Percentiles rank a stretch among this genome's conserved stretches.
Evolutionary conservation across 1,284 basidiomycete genomes (phyloP).

Genomic region (Apiotrichum porosum): DNA sequence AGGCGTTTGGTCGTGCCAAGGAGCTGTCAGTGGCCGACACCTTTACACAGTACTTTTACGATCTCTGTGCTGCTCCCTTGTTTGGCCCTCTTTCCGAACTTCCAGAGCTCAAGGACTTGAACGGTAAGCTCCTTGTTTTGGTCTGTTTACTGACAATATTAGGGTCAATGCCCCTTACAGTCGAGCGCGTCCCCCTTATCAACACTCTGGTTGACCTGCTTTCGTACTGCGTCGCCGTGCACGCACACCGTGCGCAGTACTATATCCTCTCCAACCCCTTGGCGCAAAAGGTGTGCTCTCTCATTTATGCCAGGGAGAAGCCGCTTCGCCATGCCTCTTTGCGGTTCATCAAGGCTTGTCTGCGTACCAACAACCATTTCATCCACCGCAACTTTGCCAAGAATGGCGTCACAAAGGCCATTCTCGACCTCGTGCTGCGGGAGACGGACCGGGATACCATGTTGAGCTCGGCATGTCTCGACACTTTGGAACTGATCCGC

Average conservation of each 20-base stretch:
- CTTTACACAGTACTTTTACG: conserved; percentile 90
- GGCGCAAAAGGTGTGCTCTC: conserved; percentile 64
- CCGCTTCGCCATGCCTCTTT: conserved; percentile 84
- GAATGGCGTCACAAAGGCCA: conserved; percentile 73
- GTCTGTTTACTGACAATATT: too few relatives aligned
- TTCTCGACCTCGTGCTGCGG: conserved; percentile 72
- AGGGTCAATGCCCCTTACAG: neutral
- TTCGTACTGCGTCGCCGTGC: conserved; percentile 80
- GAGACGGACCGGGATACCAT: conserved; percentile 88
- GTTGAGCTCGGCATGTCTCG: conserved; percentile 87
- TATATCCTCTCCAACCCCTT: conserved; percentile 78
- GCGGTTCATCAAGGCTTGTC: conserved; percentile 81
- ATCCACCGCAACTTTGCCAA: conserved; percentile 79
- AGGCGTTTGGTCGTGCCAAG: conserved; percentile 10
- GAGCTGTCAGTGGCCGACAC: conserved; percentile 58
- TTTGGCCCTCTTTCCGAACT: conserved; percentile 74
- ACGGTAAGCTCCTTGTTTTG: neutral
- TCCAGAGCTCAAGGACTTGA: conserved; percentile 53
- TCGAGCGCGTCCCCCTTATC: conserved; percentile 58
- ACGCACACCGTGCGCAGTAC: conserved; percentile 85
- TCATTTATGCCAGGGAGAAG: conserved; percentile 80
- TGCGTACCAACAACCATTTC: conserved; percentile 81
- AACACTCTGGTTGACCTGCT: conserved; percentile 84
- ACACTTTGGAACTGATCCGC: conserved; percentile 87
- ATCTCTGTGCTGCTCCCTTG: conserved; percentile 64